Percentiles rank a stretch among this genome's conserved stretches.
These are phyloP conservation scores for Ceratonia siliqua DNA, from an alignment of 306 rosid genomes.

Conservation along the genomic window DNA sequence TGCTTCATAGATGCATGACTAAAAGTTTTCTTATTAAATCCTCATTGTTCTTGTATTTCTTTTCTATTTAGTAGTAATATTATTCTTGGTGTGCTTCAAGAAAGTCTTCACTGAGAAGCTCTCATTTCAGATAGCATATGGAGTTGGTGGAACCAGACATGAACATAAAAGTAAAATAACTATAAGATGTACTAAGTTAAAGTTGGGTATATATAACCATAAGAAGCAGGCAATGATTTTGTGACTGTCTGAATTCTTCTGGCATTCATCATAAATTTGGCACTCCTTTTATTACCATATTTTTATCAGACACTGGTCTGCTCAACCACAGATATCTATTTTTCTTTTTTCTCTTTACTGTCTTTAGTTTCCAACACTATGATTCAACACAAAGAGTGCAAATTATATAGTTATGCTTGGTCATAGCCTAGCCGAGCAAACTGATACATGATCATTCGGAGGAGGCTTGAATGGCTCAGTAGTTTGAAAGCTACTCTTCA, in stretches of 20 bases:
- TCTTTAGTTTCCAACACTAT: background rate
- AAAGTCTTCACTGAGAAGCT: background rate
- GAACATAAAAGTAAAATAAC: background rate
- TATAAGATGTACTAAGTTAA: background rate
- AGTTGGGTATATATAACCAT: no score
- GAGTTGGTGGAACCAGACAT: background rate
- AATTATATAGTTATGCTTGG: background rate
- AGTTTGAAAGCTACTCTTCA: slow-evolving; percentile 24
- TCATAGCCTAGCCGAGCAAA: background rate
- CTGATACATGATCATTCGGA: no score
- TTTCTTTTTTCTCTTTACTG: background rate
- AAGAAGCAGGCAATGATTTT: slow-evolving; percentile 13
- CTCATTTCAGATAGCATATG: background rate
- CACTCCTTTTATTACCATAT: background rate
- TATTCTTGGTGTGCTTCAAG: background rate
- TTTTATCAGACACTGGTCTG: background rate
- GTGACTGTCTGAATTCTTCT: background rate
- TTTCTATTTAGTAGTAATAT: background rate
- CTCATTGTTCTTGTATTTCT: background rate
- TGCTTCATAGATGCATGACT: no score
- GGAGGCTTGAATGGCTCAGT: background rate
- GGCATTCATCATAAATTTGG: slow-evolving; percentile 12
- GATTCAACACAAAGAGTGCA: background rate
- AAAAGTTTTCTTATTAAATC: no score
- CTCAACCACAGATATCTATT: background rate